Evolutionary conservation across 2,329 filamentous ascomycete species (phyloP), one percentile per base, ranked within the genome.

Genomic region (Talaromyces funiculosus): DNA sequence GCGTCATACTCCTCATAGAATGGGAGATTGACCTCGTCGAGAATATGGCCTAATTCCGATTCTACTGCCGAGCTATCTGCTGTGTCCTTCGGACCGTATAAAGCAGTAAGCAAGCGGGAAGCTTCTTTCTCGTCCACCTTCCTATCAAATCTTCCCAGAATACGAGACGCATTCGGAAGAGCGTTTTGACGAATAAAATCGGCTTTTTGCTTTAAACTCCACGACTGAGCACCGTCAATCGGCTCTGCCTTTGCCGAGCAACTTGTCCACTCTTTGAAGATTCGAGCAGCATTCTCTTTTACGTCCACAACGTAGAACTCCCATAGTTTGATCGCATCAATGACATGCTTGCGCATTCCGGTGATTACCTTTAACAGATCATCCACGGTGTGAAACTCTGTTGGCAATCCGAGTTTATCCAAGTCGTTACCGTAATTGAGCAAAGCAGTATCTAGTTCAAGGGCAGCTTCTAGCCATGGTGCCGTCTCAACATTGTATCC

Each of bases 401-500:
- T 90, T 0, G 93, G 91, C 53, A 97, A 81, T 3, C 88, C 90
- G 2, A 92, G 78, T 51, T 83, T 79, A 49, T 81, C 77, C n/a
- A 90, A 77, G 6, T 86, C 79, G 26, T 81, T 77, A 63, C 87
- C 81, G 69, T 85, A 90, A 57, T 84, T 75, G 57, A 89, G 72
- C n/a, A 97, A 77, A 35, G 86, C 87, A 42, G 81, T 85, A 69
- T 96, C 87, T n/a, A 97, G 80, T 62, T 91, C 89, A 16, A 96
- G 79, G 3, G 85, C 84, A 45, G 84, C 75, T 66, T 82, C 78
- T 40, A 88, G 73, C 80, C 84, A 86, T 9, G 94, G 94, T 0
- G 94, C 92, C 0, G 93, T 97, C 42, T 87, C 86, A 65, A 96
- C 80, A 72, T 95, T 99, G 81, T 99, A 99, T 16, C 94, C 94